These are phyloP conservation scores for Brettanomyces bruxellensis DNA, from an alignment of 805 yeast genomes.

Conservation along the genomic window DNA sequence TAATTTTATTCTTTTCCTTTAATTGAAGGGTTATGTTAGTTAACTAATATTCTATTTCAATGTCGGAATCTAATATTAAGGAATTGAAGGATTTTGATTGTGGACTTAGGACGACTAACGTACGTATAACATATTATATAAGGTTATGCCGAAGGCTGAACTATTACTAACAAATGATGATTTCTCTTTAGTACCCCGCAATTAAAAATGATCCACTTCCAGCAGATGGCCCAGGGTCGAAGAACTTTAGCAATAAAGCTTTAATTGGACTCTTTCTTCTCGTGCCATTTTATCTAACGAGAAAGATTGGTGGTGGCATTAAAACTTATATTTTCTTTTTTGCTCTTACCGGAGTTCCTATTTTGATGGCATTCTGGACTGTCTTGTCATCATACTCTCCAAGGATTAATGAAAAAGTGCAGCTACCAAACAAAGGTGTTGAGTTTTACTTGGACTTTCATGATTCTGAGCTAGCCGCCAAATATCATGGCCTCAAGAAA, in stretches of 20 bases:
- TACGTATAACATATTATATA: slow-evolving; percentile 16
- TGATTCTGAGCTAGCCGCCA: slow-evolving; percentile 54
- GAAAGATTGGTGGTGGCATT: slow-evolving; percentile 62
- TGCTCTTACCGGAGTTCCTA: slow-evolving; percentile 51
- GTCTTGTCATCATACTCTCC: slow-evolving; percentile 70
- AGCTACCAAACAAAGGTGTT: slow-evolving; percentile 68
- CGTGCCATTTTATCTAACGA: slow-evolving; percentile 55
- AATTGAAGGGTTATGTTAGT: neutral
- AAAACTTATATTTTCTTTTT: slow-evolving; percentile 57
- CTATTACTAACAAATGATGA: neutral
- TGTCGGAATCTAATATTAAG: neutral
- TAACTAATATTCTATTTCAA: neutral
- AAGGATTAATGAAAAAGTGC: slow-evolving; percentile 67
- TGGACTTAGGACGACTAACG: slow-evolving; percentile 44
- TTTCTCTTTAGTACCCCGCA: slow-evolving; percentile 40
- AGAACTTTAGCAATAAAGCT: slow-evolving; percentile 57
- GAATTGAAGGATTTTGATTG: slow-evolving; percentile 23
- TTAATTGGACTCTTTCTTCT: slow-evolving; percentile 40
- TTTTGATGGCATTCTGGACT: slow-evolving; percentile 79
- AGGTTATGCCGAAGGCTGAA: slow-evolving; percentile 1
- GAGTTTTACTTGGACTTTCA: slow-evolving; percentile 78
- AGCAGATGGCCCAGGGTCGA: slow-evolving; percentile 86
- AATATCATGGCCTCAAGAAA: slow-evolving; percentile 65
- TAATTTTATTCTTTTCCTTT: too few species aligned
- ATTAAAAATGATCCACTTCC: slow-evolving; percentile 83